Base-by-base conservation (phyloP, 805 yeast species). In the Hanseniaspora taiwanica region DNA sequence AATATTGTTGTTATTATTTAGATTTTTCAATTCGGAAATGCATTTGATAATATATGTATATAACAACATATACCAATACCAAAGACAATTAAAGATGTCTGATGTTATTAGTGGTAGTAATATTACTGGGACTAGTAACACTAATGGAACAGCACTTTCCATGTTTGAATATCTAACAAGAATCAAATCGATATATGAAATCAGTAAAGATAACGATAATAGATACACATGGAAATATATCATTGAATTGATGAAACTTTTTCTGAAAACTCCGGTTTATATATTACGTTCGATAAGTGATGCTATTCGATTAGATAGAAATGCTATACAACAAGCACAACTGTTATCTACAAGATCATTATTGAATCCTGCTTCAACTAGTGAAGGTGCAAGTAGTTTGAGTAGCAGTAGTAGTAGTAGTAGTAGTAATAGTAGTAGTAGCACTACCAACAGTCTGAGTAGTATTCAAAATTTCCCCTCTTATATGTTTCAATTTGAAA, bases 401-500 rank as follows among this genome's bases (percentile, higher is more conserved):
- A n/a, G n/a, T n/a, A n/a, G n/a, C n/a, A n/a, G n/a, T n/a, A n/a
- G n/a, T n/a, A n/a, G n/a, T n/a, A n/a, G n/a, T n/a, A n/a, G n/a
- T n/a, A n/a, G n/a, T n/a, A n/a, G n/a, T n/a, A n/a, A n/a, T n/a
- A n/a, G n/a, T n/a, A n/a, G n/a, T n/a, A n/a, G n/a, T n/a, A n/a
- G n/a, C n/a, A n/a, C n/a, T n/a, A n/a, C n/a, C n/a, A n/a, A n/a
- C n/a, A n/a, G n/a, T n/a, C n/a, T n/a, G n/a, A n/a, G n/a, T n/a
- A n/a, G n/a, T n/a, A n/a, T n/a, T n/a, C n/a, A n/a, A n/a, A n/a
- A n/a, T n/a, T n/a, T n/a, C n/a, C n/a, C n/a, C n/a, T n/a, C n/a
- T n/a, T 23, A 23, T 10, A 7, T 29, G 21, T 19, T 33, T 20
- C 36, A 33, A 10, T 19, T 18, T 18, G 36, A 33, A 17, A 48